phyloP scores from a whole-genome alignment of 345 rosid genomes.

The Bruguiera gymnorhiza region DNA sequence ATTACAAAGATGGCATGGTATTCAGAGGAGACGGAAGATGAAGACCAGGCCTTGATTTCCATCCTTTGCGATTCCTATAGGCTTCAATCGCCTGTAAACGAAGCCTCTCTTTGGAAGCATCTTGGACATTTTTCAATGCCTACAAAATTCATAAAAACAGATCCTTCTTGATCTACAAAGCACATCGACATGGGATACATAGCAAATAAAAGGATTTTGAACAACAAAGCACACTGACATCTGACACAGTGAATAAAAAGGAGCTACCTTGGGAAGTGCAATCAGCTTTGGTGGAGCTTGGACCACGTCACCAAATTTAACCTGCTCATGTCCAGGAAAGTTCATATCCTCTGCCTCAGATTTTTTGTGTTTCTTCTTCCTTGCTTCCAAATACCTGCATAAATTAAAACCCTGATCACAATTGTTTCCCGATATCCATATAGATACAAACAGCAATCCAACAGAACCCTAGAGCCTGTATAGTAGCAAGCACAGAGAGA shows the following conservation, averaged over 20 bases:
- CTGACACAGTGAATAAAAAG: neutral
- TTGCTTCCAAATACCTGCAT: conserved; percentile 66
- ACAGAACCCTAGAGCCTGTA: too few relatives aligned
- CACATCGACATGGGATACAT: too few relatives aligned
- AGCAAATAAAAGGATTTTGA: too few relatives aligned
- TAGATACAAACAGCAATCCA: too few relatives aligned
- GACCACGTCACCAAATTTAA: conserved; percentile 82
- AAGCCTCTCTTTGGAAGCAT: conserved; percentile 66
- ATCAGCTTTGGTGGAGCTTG: conserved; percentile 78
- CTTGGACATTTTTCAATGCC: conserved; percentile 41
- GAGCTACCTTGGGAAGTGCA: conserved; percentile 56
- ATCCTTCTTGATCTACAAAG: too few relatives aligned
- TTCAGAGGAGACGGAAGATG: conserved; percentile 38
- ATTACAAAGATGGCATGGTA: conserved; percentile 16
- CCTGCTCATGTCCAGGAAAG: conserved; percentile 64
- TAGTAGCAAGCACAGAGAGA: too few relatives aligned
- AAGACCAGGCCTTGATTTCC: conserved; percentile 71
- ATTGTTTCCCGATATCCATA: too few relatives aligned
- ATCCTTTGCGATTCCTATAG: conserved; percentile 65
- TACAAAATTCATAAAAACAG: conserved; percentile 23
- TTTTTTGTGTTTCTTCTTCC: conserved; percentile 59
- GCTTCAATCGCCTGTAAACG: conserved; percentile 75
- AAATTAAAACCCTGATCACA: neutral
- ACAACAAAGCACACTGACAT: too few relatives aligned
- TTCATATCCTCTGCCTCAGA: conserved; percentile 45